These are phyloP conservation scores for Scutellaria barbata DNA, from an alignment of 257 asterid genomes.

Conservation along the genomic window DNA sequence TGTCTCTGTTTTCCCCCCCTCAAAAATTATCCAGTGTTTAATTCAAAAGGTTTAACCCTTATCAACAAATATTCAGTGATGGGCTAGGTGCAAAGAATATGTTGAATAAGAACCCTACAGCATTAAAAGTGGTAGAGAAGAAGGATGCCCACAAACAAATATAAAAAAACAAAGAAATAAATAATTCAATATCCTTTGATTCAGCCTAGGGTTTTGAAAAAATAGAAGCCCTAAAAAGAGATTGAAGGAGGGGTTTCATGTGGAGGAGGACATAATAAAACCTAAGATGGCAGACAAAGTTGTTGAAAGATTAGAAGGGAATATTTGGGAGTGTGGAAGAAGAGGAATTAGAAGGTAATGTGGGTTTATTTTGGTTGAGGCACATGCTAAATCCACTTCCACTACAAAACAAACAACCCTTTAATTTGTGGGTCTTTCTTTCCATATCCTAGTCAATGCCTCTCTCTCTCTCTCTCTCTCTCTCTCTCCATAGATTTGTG, in stretches of 20 bases:
- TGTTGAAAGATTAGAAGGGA: constrained; percentile 71
- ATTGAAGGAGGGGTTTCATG: constrained; percentile 34
- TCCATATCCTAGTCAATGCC: constrained; percentile 49
- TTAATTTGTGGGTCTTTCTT: constrained; percentile 43
- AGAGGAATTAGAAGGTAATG: constrained; percentile 78
- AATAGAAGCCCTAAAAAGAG: constrained; percentile 22
- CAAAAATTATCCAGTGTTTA: neutral
- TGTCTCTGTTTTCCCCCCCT: too few relatives aligned
- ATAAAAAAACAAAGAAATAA: neutral
- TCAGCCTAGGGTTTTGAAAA: constrained; percentile 71
- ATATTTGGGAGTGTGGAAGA: constrained; percentile 72
- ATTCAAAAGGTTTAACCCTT: neutral
- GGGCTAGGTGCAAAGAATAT: constrained; percentile 23
- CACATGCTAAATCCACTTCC: constrained; percentile 46
- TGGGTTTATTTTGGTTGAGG: constrained; percentile 55
- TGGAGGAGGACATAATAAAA: constrained; percentile 67
- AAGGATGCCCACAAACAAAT: constrained; percentile 30
- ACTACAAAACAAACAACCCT: constrained; percentile 56
- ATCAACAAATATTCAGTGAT: constrained; percentile 10
- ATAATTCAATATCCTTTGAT: constrained; percentile 39
- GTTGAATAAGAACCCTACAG: constrained; percentile 28
- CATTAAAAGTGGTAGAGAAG: constrained; percentile 54
- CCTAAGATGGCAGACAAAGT: constrained; percentile 70
- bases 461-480: constrained; percentile 36
- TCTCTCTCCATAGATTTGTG: too few relatives aligned